Conservation (phyloP, 2,329 filamentous ascomycete genomes). For the Diplocarpon rosae region DNA sequence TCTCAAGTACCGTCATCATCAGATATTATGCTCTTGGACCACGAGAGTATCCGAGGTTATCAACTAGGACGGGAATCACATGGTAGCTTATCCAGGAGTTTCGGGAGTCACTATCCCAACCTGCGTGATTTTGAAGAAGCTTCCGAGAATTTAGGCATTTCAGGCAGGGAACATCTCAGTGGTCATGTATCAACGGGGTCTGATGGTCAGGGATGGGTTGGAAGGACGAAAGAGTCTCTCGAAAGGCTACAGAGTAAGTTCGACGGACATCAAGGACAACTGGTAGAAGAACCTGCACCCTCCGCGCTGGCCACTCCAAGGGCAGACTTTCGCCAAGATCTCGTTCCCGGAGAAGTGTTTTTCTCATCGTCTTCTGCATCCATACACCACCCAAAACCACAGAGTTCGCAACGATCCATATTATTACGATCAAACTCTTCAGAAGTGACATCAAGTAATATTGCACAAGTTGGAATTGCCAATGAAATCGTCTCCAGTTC, state of each 20-base stretch:
- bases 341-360: not conserved
- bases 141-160: not conserved
- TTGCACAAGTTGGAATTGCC: constrained; percentile 18
- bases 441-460: constrained; percentile 15
- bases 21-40: constrained; percentile 25
- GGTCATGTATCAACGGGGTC: not conserved
- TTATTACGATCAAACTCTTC: constrained; percentile 16
- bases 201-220: not conserved
- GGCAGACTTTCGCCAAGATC: not conserved
- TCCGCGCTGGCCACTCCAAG: not conserved
- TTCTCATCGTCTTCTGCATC: constrained; percentile 16
- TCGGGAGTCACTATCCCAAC: not conserved
- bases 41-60: constrained; percentile 4
- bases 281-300: not conserved
- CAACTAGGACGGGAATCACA: not conserved
- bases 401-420: constrained; percentile 16
- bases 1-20: constrained; percentile 12
- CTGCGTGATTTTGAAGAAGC: not conserved
- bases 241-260: not conserved
- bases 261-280: not conserved
- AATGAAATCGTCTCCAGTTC: constrained; percentile 14
- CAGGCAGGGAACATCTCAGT: not conserved
- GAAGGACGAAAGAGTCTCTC: constrained; percentile 1
- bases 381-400: constrained; percentile 21
- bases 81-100: not conserved